These are phyloP conservation scores for Diutina ranongensis DNA, from an alignment of 1,139 yeast species.

Conservation along the genomic window DNA sequence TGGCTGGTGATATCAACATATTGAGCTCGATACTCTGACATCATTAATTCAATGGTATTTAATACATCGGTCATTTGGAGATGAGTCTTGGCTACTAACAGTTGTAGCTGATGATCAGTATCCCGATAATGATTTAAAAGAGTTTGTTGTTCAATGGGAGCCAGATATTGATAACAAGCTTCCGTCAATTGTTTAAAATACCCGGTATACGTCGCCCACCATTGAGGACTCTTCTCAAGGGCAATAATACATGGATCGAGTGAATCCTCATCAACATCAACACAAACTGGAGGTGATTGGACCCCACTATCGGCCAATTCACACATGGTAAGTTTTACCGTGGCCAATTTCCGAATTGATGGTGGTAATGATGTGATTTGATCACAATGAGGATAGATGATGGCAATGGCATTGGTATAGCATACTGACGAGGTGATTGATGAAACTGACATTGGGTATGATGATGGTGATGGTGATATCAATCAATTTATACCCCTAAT, in stretches of 20 bases:
- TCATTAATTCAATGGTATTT: background rate
- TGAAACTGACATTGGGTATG: background rate
- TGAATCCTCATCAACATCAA: background rate
- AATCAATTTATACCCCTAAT: no score
- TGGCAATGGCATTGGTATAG: background rate
- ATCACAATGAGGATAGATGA: constrained; percentile 2
- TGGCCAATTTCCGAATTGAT: background rate
- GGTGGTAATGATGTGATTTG: background rate
- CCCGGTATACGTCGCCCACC: constrained; percentile 5
- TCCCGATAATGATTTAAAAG: background rate
- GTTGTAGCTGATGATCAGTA: background rate
- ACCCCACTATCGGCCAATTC: constrained; percentile 1
- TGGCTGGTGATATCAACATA: background rate
- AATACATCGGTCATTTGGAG: background rate
- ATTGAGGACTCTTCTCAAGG: constrained; percentile 3
- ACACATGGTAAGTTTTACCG: background rate
- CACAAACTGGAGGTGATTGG: background rate
- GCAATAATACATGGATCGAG: background rate
- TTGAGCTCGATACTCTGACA: background rate
- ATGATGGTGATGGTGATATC: no score
- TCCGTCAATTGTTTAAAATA: background rate
- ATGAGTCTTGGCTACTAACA: background rate
- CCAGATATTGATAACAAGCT: background rate
- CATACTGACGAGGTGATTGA: background rate
- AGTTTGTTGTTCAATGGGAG: background rate